Evolutionary conservation across 331 rosid species (phyloP).

Genomic region (Quercus tomentella): DNA sequence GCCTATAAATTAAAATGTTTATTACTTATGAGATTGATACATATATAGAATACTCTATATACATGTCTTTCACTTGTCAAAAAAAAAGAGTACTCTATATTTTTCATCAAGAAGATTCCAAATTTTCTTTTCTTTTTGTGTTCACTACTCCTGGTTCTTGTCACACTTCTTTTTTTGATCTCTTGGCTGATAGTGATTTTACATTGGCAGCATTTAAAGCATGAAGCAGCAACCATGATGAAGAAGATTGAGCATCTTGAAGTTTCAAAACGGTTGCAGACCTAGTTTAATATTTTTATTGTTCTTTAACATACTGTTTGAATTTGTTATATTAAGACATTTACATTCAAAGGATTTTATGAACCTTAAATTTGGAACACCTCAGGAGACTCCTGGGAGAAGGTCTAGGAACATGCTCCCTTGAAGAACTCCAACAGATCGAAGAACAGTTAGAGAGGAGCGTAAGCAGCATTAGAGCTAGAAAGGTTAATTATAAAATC

Average conservation of each 20-base stretch:
- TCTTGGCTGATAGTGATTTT: slow-evolving; percentile 5
- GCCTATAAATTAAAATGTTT: background rate
- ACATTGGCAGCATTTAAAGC: slow-evolving; percentile 59
- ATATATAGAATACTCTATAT: too few species aligned
- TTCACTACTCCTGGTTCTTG: background rate
- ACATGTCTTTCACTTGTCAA: too few species aligned
- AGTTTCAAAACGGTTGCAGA: slow-evolving; percentile 59
- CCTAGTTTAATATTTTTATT: slow-evolving; percentile 17
- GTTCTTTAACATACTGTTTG: background rate
- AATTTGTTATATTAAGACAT: background rate
- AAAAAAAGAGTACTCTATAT: background rate
- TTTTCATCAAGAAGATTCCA: background rate
- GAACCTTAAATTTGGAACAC: slow-evolving; percentile 13
- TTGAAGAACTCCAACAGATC: slow-evolving; percentile 62
- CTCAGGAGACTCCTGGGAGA: slow-evolving; percentile 77
- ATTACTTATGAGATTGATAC: background rate
- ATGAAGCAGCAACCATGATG: slow-evolving; percentile 62
- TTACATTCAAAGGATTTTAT: background rate
- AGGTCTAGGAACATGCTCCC: slow-evolving; percentile 53
- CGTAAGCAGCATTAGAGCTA: slow-evolving; percentile 49
- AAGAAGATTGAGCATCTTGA: slow-evolving; percentile 73
- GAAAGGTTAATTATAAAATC: slow-evolving; percentile 52
- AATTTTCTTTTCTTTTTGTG: background rate
- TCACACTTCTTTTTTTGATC: background rate
- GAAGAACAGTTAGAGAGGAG: slow-evolving; percentile 80